These are phyloP conservation scores for Orobanche coerulescens DNA, from an alignment of 257 asterid species.

Conservation along the genomic window DNA sequence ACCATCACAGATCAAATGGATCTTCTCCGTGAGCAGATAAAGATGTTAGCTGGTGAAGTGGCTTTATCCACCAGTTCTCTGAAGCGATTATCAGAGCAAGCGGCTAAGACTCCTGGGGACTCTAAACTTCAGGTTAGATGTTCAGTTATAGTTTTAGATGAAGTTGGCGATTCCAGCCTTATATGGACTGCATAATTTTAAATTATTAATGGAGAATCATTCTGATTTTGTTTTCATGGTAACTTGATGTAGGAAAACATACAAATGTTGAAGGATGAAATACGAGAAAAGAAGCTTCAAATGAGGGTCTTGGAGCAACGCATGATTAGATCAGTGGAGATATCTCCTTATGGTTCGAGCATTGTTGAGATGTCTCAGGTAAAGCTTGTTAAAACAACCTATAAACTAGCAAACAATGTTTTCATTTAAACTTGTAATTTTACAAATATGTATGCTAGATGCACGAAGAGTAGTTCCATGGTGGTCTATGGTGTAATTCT, in stretches of 20 bases:
- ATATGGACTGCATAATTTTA: background rate
- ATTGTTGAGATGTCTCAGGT: conserved; percentile 59
- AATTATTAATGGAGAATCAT: conserved; percentile 1
- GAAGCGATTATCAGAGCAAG: conserved; percentile 63
- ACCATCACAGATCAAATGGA: conserved; percentile 85
- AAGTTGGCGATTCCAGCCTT: background rate
- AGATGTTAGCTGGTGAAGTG: conserved; percentile 83
- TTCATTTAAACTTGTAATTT: no score
- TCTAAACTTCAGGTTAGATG: conserved; percentile 47
- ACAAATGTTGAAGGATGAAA: conserved; percentile 56
- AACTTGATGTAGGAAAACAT: conserved; percentile 45
- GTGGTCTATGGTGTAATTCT: no score
- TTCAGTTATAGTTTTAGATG: background rate
- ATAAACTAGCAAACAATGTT: background rate
- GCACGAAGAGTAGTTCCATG: no score
- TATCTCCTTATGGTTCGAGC: conserved; percentile 42
- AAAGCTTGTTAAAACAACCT: background rate
- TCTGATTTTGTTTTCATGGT: conserved; percentile 18
- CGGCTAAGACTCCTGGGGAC: conserved; percentile 48
- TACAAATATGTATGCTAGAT: no score
- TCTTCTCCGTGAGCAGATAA: conserved; percentile 68
- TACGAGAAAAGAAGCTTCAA: conserved; percentile 61
- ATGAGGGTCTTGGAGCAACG: conserved; percentile 68
- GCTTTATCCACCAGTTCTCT: conserved; percentile 68
- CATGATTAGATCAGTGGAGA: conserved; percentile 71